Evolutionary conservation across 2,329 filamentous ascomycete genomes (phyloP).

Genomic region (Hypoxylon sp.): DNA sequence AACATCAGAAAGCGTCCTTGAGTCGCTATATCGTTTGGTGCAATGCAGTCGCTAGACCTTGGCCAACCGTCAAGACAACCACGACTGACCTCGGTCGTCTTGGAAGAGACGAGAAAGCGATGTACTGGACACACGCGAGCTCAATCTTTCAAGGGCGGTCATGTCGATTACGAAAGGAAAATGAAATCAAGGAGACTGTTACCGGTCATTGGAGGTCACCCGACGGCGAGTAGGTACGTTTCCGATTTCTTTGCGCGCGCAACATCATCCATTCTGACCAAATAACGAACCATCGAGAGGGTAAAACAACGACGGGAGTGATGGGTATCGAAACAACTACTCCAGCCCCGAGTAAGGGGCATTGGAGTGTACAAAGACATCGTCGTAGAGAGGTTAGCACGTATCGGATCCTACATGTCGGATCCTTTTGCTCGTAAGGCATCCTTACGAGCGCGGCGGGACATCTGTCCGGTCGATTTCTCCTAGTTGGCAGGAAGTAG

Average conservation of each 20-base stretch:
- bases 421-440: not conserved
- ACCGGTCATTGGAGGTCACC: constrained; percentile 40
- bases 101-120: not conserved
- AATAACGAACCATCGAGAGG: not conserved
- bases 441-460: not conserved
- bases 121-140: constrained; percentile 8
- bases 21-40: constrained; percentile 1
- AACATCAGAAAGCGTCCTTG: not conserved
- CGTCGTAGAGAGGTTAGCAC: not conserved
- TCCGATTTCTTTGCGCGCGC: constrained; percentile 8
- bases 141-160: constrained; percentile 40
- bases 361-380: not conserved
- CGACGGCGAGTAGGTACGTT: constrained; percentile 38
- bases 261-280: not conserved
- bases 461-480: not conserved
- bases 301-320: not conserved
- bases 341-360: not conserved
- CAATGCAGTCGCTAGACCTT: not conserved
- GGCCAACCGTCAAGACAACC: constrained; percentile 1
- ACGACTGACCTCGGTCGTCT: not conserved
- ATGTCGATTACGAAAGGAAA: constrained; percentile 11
- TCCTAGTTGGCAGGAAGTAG: constrained; percentile 72
- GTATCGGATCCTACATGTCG: not conserved
- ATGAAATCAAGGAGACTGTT: constrained; percentile 24
- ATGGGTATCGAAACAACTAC: constrained; percentile 1